These are phyloP conservation scores for Camelina laxa DNA, from an alignment of 345 rosid species.

Conservation along the genomic window DNA sequence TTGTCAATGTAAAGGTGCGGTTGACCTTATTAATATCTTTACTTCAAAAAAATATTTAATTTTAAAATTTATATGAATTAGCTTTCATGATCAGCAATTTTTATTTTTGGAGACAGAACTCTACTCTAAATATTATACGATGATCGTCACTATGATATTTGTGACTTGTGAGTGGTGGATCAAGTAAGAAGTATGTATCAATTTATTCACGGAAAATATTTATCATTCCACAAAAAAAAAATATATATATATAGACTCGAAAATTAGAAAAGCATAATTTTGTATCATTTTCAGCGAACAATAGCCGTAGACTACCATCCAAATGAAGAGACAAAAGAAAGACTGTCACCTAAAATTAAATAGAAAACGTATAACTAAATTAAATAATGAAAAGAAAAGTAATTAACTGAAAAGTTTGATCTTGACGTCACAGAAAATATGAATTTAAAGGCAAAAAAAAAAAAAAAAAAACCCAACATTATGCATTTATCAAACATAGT, in stretches of 20 bases:
- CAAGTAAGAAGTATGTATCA: too few species aligned
- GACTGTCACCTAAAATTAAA: constrained; percentile 25
- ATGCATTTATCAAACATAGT: constrained; percentile 25
- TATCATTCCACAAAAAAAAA: too few species aligned
- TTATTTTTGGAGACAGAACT: background rate
- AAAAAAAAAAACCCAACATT: background rate
- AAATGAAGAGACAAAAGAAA: constrained; percentile 27
- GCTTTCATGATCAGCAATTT: background rate
- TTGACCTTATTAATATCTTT: background rate
- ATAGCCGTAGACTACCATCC: constrained; percentile 34
- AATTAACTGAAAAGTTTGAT: background rate
- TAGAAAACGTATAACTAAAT: background rate
- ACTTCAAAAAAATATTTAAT: background rate
- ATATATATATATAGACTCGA: background rate
- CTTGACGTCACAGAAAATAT: background rate
- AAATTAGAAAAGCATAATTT: constrained; percentile 1
- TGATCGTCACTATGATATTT: too few species aligned
- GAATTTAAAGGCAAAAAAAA: background rate
- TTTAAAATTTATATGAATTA: background rate
- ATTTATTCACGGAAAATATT: too few species aligned
- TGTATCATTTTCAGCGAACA: constrained; percentile 33
- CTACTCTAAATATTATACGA: background rate
- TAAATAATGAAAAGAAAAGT: background rate
- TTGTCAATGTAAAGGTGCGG: background rate
- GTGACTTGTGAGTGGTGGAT: too few species aligned